These are phyloP conservation scores for Chaetomiaceae sp. DNA, from an alignment of 2,329 filamentous ascomycete species.

Conservation along the genomic window DNA sequence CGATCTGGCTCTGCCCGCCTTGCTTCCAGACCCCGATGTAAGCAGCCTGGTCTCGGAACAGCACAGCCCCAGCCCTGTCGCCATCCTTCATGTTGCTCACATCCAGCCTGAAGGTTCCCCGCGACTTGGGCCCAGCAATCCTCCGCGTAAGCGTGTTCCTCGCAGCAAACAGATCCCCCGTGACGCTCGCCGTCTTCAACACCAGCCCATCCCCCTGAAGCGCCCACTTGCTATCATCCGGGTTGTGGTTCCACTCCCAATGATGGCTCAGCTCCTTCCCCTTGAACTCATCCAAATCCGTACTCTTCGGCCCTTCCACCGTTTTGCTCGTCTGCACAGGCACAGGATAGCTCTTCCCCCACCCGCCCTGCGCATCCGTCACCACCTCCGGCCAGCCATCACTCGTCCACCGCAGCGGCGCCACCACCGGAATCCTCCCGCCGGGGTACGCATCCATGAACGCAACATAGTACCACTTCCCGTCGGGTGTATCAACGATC, in stretches of 20 bases:
- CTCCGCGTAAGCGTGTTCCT: slow-evolving; percentile 46
- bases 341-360: slow-evolving; percentile 43
- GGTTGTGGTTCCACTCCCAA: slow-evolving; percentile 63
- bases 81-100: slow-evolving; percentile 46
- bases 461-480: slow-evolving; percentile 56
- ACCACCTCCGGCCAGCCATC: slow-evolving; percentile 50
- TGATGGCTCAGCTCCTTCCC: slow-evolving; percentile 39
- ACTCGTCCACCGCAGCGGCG: slow-evolving; percentile 47
- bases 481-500: slow-evolving; percentile 47
- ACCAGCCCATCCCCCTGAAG: slow-evolving; percentile 33
- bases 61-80: slow-evolving; percentile 48
- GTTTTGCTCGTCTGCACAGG: slow-evolving; percentile 32
- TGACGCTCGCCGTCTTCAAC: slow-evolving; percentile 48
- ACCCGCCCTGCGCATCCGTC: slow-evolving; percentile 40
- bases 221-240: slow-evolving; percentile 43
- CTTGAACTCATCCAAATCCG: slow-evolving; percentile 43
- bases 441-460: slow-evolving; percentile 54
- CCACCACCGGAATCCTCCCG: slow-evolving; percentile 55
- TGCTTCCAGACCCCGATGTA: slow-evolving; percentile 49
- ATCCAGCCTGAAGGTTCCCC: slow-evolving; percentile 48
- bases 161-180: slow-evolving; percentile 45
- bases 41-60: slow-evolving; percentile 50
- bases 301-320: slow-evolving; percentile 21
- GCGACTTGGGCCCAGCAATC: slow-evolving; percentile 42
- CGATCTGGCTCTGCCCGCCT: slow-evolving; percentile 29